phyloP scores from a whole-genome alignment of 176 grass and related monocot genomes.

The Dactylis glomerata region DNA sequence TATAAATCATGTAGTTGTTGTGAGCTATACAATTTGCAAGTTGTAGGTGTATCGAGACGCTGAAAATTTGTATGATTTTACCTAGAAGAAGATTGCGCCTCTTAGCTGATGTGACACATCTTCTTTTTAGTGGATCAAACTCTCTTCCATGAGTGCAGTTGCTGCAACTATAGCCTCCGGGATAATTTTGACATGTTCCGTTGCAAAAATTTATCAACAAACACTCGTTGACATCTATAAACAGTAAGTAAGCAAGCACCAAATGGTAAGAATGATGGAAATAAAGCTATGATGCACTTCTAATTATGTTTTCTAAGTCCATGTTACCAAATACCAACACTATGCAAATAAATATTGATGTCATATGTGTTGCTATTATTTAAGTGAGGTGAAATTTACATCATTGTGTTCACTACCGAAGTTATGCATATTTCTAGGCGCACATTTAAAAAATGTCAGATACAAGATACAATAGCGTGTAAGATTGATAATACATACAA shows the following conservation, averaged over 20 bases:
- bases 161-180: background rate
- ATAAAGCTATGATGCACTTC: background rate
- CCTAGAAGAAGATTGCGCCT: background rate
- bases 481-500: background rate
- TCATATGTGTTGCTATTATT: background rate
- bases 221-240: slow-evolving; percentile 37
- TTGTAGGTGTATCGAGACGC: background rate
- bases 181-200: background rate
- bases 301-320: background rate
- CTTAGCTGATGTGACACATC: background rate
- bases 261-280: background rate
- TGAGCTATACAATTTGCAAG: background rate
- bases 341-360: background rate
- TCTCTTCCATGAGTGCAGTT: background rate
- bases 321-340: background rate
- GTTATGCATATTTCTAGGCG: background rate
- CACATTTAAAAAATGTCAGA: background rate
- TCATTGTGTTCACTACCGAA: no score
- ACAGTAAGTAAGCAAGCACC: background rate
- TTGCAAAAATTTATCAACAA: no score
- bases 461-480: background rate
- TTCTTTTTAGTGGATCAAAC: background rate
- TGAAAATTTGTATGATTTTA: background rate
- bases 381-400: background rate
- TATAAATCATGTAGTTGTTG: background rate